phyloP scores from a whole-genome alignment of 352 stramenopile species.

The Pythium graminicola region DNA sequence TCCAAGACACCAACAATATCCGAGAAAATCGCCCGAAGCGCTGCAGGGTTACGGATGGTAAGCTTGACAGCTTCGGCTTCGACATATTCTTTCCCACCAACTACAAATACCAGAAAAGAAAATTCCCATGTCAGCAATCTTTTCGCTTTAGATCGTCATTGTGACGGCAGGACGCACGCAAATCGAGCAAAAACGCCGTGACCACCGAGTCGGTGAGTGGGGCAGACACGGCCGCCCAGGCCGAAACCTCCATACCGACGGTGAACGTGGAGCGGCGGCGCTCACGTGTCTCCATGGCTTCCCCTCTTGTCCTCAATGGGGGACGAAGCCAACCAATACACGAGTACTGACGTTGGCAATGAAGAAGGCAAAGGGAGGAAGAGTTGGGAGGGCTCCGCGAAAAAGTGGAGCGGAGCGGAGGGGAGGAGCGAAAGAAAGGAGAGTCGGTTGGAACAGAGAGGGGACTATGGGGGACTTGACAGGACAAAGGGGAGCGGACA shows the following conservation, averaged over 20 bases:
- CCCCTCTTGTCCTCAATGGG: neutral
- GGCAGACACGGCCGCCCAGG: conserved; percentile 20
- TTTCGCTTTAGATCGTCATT: too few species aligned
- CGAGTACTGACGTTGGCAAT: neutral
- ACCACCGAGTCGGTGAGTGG: conserved; percentile 22
- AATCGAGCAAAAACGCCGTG: conserved; percentile 36
- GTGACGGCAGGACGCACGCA: conserved; percentile 26
- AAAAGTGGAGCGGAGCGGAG: conserved; percentile 3
- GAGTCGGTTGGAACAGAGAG: neutral
- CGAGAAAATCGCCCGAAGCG: conserved; percentile 57
- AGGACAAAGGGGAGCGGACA: neutral
- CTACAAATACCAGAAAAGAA: conserved; percentile 14
- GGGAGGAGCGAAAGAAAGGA: conserved; percentile 12
- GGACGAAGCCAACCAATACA: neutral
- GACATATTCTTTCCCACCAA: conserved; percentile 59
- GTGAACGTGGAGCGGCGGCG: conserved; percentile 26
- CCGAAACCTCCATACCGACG: conserved; percentile 23
- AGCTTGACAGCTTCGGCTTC: conserved; percentile 50
- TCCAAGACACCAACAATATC: conserved; percentile 58
- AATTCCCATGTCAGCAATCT: too few species aligned
- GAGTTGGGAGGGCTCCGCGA: neutral
- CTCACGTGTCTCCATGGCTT: conserved; percentile 2
- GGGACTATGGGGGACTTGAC: conserved; percentile 1
- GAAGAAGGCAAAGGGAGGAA: neutral
- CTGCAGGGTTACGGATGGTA: conserved; percentile 54